These are phyloP conservation scores for Populus hybrid DNA, from an alignment of 441 rosid species.

Conservation along the genomic window DNA sequence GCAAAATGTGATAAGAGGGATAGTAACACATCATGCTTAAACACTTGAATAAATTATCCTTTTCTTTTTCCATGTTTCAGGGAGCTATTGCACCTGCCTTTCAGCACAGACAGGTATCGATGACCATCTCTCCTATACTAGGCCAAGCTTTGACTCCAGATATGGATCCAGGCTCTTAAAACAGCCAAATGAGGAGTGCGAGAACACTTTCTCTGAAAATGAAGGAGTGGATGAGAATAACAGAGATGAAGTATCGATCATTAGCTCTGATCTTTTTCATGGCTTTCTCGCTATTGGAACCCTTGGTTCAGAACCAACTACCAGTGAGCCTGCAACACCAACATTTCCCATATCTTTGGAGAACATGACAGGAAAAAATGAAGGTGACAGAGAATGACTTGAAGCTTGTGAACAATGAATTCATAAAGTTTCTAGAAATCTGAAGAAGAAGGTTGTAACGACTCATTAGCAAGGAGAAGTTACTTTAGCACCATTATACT, in stretches of 20 bases:
- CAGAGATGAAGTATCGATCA: too few species aligned
- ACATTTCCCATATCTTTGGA: conserved; percentile 53
- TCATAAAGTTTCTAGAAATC: conserved; percentile 74
- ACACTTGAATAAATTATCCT: conserved; percentile 7
- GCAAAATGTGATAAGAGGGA: not conserved
- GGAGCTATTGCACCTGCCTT: conserved; percentile 52
- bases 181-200: conserved; percentile 36
- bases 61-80: conserved; percentile 37
- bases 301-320: conserved; percentile 54
- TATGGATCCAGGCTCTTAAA: conserved; percentile 33
- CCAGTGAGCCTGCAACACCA: conserved; percentile 62
- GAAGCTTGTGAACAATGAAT: conserved; percentile 54
- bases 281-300: too few species aligned
- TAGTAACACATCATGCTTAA: not conserved
- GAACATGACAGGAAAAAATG: conserved; percentile 36
- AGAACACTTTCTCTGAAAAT: conserved; percentile 21
- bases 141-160: conserved; percentile 43
- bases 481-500: conserved; percentile 57
- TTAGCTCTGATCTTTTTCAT: too few species aligned
- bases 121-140: conserved; percentile 36
- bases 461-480: conserved; percentile 62
- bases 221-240: too few species aligned
- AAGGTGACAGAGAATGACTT: conserved; percentile 60
- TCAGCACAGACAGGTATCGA: conserved; percentile 51
- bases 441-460: conserved; percentile 54